Evolutionary conservation across 1,139 yeast species (phyloP), one percentile per base, ranked within the genome.

Genomic region (Kodamaea arcana): DNA sequence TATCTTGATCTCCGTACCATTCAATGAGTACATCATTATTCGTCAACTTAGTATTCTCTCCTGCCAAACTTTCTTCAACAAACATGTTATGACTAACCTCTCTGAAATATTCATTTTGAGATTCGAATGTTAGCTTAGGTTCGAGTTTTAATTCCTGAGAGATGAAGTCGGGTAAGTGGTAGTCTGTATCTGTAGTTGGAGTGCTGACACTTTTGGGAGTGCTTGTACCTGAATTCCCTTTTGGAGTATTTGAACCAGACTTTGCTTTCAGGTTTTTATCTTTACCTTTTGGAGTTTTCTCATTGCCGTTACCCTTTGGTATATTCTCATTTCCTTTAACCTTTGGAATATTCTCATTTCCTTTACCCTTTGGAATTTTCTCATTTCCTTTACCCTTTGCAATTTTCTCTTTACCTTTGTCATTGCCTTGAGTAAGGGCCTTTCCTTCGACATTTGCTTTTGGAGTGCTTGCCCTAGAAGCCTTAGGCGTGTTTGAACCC

Each of bases 51-150:
- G 50, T 51, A 27, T 53, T 47, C 27, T 72, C 66, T 2, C 69
- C 59, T 31, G 78, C 65, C 28, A 76, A 64, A 24, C 68, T 66
- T 45, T 80, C 85, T 51, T 82, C 90, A 33, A 78, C 60, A 41
- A 78, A 79, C 37, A 81, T 56, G 37, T 79, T 79, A 52, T 72
- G 73, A 40, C 83, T 71, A 63, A 80, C 72, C 46, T 78, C 80
- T 43, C 71, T 60, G 48, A 69, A 75, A 48, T 82, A 81, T n/a
- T 69, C 62, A 5, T 63, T 58, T 46, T 80, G 47, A 21, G 69
- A 58, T 12, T 72, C 72, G 45, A 75, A 80, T 1, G 65, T 56
- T 25, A 78, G 56, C 38, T 64, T 65, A 5, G 80, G 75, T 25
- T 48, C 49, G 3, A 50, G 30, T 15, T 35, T 28, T 7, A 31